Conservation (phyloP, 805 yeast genomes). For the Saturnispora kantuleensis region DNA sequence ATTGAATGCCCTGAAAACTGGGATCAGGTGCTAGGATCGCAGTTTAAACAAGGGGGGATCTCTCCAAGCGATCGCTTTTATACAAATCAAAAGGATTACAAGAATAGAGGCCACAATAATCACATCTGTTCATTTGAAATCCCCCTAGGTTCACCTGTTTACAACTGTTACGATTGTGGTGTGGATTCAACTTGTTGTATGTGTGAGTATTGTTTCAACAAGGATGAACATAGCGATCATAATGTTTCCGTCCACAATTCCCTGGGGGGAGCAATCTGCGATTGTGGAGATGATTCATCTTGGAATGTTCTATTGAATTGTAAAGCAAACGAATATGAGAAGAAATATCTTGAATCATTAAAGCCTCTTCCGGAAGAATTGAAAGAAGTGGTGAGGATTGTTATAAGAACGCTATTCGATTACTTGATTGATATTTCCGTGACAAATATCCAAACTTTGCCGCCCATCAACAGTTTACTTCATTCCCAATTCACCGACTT, state of each 20-base stretch:
- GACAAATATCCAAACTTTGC: constrained; percentile 24
- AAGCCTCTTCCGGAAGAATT: constrained; percentile 15
- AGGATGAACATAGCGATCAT: constrained; percentile 58
- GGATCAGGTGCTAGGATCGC: constrained; percentile 16
- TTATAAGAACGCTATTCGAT: constrained; percentile 28
- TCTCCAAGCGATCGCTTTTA: constrained; percentile 17
- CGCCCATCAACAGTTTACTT: constrained; percentile 4
- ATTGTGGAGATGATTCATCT: constrained; percentile 64
- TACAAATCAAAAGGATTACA: constrained; percentile 12
- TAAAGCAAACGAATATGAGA: constrained; percentile 17
- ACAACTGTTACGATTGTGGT: constrained; percentile 68
- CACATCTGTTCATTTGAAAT: constrained; percentile 62
- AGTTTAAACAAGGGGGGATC: constrained; percentile 1
- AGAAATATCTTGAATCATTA: constrained; percentile 4
- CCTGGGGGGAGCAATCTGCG: constrained; percentile 52
- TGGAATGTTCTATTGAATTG: constrained; percentile 49
- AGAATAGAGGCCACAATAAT: constrained; percentile 37
- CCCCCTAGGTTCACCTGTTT: constrained; percentile 52
- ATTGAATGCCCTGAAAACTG: constrained; percentile 19
- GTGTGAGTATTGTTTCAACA: constrained; percentile 64
- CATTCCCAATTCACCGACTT: constrained; percentile 6
- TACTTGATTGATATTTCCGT: constrained; percentile 32
- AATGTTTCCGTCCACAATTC: constrained; percentile 47
- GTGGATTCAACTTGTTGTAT: constrained; percentile 71
- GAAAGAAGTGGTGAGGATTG: constrained; percentile 17